phyloP scores from a whole-genome alignment of 805 yeast genomes.

The Suhomyces xylopsoci region DNA sequence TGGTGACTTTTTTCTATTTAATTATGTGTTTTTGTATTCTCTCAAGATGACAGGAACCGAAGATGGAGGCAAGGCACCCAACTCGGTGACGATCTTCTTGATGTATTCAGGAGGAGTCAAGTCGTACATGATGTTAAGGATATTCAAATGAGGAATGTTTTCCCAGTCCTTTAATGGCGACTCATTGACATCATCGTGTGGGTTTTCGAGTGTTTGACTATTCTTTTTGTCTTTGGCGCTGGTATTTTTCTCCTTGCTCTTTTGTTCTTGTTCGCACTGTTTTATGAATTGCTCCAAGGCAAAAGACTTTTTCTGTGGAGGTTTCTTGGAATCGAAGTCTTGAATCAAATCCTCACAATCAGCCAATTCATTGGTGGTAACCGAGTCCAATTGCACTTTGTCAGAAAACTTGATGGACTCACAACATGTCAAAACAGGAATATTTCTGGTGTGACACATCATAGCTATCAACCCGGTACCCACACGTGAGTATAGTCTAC shows the following conservation, averaged over 20 bases:
- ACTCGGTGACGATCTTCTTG: conserved; percentile 92
- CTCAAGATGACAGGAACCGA: conserved; percentile 95
- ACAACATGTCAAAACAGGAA: conserved; percentile 94
- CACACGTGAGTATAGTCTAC: conserved; percentile 86
- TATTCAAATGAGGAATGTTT: conserved; percentile 57
- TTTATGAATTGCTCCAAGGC: conserved; percentile 62
- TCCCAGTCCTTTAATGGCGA: conserved; percentile 63
- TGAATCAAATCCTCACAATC: conserved; percentile 70
- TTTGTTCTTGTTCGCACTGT: conserved; percentile 32
- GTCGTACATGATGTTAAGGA: conserved; percentile 86
- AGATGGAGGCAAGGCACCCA: conserved; percentile 96
- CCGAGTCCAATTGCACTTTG: conserved; percentile 94
- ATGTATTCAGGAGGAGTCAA: conserved; percentile 91
- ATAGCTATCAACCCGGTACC: conserved; percentile 94
- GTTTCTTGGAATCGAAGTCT: conserved; percentile 45
- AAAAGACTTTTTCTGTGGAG: conserved; percentile 55
- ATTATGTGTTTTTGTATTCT: conserved; percentile 65
- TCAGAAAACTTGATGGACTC: conserved; percentile 93
- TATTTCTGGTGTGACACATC: conserved; percentile 81
- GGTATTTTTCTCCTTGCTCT: conserved; percentile 16
- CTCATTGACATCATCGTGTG: conserved; percentile 22
- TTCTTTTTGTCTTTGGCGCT: conserved; percentile 19
- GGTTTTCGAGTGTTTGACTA: conserved; percentile 8
- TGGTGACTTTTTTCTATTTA: background rate
- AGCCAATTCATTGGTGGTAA: conserved; percentile 87